These are phyloP conservation scores for Choiromyces venosus DNA, from an alignment of 495 filamentous ascomycete genomes.

Conservation along the genomic window DNA sequence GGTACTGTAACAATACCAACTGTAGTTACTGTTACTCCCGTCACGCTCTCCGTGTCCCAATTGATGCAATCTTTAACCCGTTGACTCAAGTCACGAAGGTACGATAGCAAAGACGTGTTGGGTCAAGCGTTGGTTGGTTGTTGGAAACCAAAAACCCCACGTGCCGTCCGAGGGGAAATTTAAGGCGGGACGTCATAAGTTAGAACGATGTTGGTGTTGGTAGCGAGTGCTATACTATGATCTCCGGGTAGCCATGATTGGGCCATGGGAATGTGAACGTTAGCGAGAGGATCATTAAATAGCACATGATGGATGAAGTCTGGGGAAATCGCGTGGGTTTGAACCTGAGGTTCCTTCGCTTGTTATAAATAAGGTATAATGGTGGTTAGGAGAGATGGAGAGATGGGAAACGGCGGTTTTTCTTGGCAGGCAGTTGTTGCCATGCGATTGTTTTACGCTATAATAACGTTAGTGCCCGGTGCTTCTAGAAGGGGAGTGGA, in stretches of 20 bases:
- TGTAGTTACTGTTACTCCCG: neutral
- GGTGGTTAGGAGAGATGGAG: neutral
- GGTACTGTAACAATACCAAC: neutral
- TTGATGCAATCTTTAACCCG: neutral
- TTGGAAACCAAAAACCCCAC: neutral
- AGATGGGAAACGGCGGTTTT: neutral
- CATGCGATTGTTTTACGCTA: neutral
- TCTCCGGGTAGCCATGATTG: neutral
- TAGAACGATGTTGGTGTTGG: neutral
- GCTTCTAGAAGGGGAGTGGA: neutral
- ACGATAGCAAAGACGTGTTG: neutral
- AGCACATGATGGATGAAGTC: neutral
- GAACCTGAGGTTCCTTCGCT: neutral
- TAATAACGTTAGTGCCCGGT: neutral
- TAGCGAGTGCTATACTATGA: neutral
- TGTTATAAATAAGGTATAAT: neutral
- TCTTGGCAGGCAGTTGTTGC: neutral
- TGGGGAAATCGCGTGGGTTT: neutral
- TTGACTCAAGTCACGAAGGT: neutral
- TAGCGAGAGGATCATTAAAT: neutral
- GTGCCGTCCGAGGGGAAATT: neutral
- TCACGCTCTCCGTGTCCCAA: neutral
- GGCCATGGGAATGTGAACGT: neutral
- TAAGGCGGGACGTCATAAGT: neutral
- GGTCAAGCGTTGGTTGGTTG: neutral